Base-by-base conservation (phyloP, 2,329 filamentous ascomycete genomes). In the Leptoxyphium fumago region DNA sequence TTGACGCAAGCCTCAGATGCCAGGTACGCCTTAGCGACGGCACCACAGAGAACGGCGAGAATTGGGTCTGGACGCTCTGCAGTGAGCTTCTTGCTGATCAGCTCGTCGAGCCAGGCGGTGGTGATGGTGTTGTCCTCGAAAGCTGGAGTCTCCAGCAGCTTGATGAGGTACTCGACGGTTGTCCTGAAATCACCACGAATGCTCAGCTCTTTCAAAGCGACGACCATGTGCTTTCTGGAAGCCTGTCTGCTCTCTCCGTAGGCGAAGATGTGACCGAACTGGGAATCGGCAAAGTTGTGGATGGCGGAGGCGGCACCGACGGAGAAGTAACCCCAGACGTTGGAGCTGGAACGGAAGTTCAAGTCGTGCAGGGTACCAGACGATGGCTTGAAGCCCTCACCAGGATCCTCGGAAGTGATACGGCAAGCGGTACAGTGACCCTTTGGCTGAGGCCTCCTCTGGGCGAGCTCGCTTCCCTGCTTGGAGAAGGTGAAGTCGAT, bases 301-400 rank as follows among this genome's bases (percentile, higher is more conserved):
- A 98, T 98, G 66, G 88, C 88, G 70, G 88, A 89, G 45, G 87
- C 82, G 9, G 88, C 91, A 70, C 88, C 85, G 64, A 98, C 91
- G 43, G 91, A 98, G 78, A 98, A 98, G 69, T 98, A 98, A 74
- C 91, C 91, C 91, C 91, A 98, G 45, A 96, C 91, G 55, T 98
- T 98, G 50, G 91, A 96, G 64, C 87, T 94, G 71, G 84, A 93
- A 61, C 91, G 79, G 78, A 98, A 98, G 74, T 98, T 98, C 60
- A 98, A 73, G 61, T 98, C 91, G 71, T 96, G 91, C 78, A 98
- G 93, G 43, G 89, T 94, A 78, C 91, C 91, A 59, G 89, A 94
- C 39, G 91, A 98, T 46, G 91, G 91, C 77, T 98, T 98, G 79
- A 98, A 98, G 43, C 91, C 91, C 73, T 98, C 91, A 58, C 93